Evolutionary conservation across 352 stramenopile species (phyloP), one percentile per base, ranked within the genome.

Genomic region (Plasmopara muralis): DNA sequence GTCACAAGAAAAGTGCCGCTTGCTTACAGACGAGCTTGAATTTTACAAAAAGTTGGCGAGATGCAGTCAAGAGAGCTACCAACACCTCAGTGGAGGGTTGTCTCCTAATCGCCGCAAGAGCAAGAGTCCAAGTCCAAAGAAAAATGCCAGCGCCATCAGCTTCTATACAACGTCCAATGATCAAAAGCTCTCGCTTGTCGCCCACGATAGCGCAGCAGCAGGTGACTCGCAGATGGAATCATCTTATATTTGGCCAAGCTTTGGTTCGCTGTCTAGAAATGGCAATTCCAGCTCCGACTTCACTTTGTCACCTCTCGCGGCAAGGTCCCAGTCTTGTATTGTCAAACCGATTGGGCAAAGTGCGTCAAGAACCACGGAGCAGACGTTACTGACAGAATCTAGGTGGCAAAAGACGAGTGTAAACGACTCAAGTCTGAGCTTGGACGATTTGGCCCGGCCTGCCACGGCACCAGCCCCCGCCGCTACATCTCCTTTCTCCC

Each of bases 1-100:
- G 73, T 88, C 74, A 2, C 77, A 88, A 44, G 77, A 90, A 56
- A 87, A 90, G 34, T 85, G 76, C 29, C 73, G 79, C 3, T 60
- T 88, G 43, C 66, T 90, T 25, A 74, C 75, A 5, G 79, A 90
- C 51, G 80, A 90, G 51, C 75, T 90, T 46, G 72, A 87, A 44
- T 88, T 86, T 44, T 88, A 90, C 71, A 90, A 88, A 60, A 90
- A 87, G 53, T 66, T 89, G 42, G 68, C 76, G 39, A 84, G 74
- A 57, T 77, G 62, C 43, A 75, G 57, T 12, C 64, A 79, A 43
- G 63, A 69, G 46, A 74, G 50, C 15, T 68, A 62, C n/a, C 55
- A 68, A 20, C 54, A 70, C 9, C 52, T 65, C 18, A 53, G 57
- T 5, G 51, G 52, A 6, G 37, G 57, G 5, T 53, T 9, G 20